Conservation (phyloP, 1,284 basidiomycete genomes). For the Pyrrhoderma lamaoense region DNA sequence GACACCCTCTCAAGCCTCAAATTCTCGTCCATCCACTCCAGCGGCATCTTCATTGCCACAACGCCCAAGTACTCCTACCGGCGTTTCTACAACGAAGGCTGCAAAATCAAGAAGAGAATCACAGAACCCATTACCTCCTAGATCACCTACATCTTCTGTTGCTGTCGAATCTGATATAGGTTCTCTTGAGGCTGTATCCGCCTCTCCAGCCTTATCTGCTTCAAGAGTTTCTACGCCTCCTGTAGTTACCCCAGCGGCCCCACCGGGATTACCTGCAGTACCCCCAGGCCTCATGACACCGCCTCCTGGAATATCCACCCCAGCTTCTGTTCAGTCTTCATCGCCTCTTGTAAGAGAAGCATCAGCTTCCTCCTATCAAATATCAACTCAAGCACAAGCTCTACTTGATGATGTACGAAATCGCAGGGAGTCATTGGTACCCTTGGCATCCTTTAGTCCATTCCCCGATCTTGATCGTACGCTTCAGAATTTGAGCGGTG, state of each 20-base stretch:
- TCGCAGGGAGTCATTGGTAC: conserved; percentile 53
- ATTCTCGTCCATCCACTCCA: conserved; percentile 59
- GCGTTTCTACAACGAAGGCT: conserved; percentile 17
- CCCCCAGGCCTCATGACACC: conserved; percentile 58
- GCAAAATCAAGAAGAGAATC: conserved; percentile 36
- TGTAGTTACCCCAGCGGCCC: conserved; percentile 36
- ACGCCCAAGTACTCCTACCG: conserved; percentile 41
- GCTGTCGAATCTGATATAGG: conserved; percentile 32
- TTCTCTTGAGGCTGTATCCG: conserved; percentile 24
- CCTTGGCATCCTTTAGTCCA: conserved; percentile 51
- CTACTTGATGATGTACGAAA: conserved; percentile 78
- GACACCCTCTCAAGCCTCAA: conserved; percentile 45
- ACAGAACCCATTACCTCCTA: conserved; percentile 34
- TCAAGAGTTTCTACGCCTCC: conserved; percentile 27
- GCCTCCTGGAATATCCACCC: conserved; percentile 38
- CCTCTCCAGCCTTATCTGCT: conserved; percentile 22
- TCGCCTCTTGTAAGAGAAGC: conserved; percentile 49
- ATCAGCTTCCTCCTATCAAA: conserved; percentile 70
- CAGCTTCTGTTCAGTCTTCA: conserved; percentile 22
- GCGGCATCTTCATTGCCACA: conserved; percentile 32
- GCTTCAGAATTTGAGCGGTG: conserved; percentile 56
- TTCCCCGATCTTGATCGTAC: conserved; percentile 88
- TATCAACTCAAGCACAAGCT: conserved; percentile 78
- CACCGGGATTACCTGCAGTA: conserved; percentile 50
- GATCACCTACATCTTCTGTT: conserved; percentile 44